Base-by-base conservation (phyloP, 1,284 basidiomycete species). In the Sanguinoderma infundibulare region DNA sequence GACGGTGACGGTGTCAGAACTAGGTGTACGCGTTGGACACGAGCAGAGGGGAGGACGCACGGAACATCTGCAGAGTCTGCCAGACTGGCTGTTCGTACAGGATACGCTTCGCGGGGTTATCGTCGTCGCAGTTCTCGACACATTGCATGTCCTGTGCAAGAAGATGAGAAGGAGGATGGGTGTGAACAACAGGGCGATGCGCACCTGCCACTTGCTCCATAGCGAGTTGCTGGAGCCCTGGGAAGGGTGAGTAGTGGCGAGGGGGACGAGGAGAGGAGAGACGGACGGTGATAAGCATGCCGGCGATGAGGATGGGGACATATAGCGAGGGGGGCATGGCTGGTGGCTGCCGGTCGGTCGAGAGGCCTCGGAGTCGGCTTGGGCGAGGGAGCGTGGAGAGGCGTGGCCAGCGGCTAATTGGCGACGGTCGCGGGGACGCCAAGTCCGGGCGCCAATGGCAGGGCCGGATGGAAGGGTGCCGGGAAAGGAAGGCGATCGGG, bases 41-140 rank as follows among this genome's bases (percentile, higher is more conserved):
- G 58, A 61, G 62, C 57, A 64, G 9, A 51, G 22, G 35, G 22
- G 20, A 47, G 60, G 50, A 85, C 92, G 76, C 72, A 94, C 94
- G 81, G 77, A 95, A 95, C 92, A 95, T 95, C 75, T 96, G 94
- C 47, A 96, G 84, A 10, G 93, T 95, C 78, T 96, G 94, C 92
- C 92, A 96, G 28, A 96, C 93, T 1, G 95, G 95, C 75, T 96
- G 94, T 71, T 96, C 93, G 74, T 93, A 96, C 44, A 94, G 82
- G 49, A 95, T 81, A 63, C 82, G 87, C 36, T 80, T 76, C 47
- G 73, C 63, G 24, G 85, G 79, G 74, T 86, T 75, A 53, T 81
- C 79, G 70, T 90, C 85, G 61, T 77, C 71, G 73, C 94, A 97
- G 75, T 95, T 91, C 83, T 95, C 94, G 57, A 96, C 95, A 72